A percentile compares a stretch with the other conserved stretches of the same genome.
phyloP scores from a whole-genome alignment of 2,329 filamentous ascomycete species.

The Didymellaceae sp. region DNA sequence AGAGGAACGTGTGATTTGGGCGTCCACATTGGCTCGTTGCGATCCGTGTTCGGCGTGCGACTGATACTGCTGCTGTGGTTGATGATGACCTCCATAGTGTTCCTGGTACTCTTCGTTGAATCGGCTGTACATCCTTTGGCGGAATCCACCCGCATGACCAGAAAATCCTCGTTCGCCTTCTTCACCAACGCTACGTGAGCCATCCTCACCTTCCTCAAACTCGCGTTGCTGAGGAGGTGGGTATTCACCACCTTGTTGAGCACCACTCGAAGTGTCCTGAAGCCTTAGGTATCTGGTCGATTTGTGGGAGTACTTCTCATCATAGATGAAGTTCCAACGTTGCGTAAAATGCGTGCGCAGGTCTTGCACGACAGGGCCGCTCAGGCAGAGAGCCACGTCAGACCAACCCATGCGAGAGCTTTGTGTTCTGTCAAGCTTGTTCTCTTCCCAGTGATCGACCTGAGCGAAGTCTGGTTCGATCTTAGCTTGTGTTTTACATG shows the following conservation, averaged over 20 bases:
- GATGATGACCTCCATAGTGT: slow-evolving; percentile 29
- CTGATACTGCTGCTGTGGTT: slow-evolving; percentile 24
- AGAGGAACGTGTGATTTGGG: slow-evolving; percentile 49
- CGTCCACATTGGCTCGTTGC: slow-evolving; percentile 39
- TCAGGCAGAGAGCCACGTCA: slow-evolving; percentile 79
- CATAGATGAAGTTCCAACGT: slow-evolving; percentile 90
- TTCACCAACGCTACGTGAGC: slow-evolving; percentile 41
- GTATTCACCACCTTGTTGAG: slow-evolving; percentile 50
- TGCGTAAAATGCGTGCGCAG: slow-evolving; percentile 80
- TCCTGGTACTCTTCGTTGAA: slow-evolving; percentile 35
- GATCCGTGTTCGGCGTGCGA: slow-evolving; percentile 42
- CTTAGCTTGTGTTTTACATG: slow-evolving; percentile 16
- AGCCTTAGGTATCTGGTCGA: slow-evolving; percentile 56
- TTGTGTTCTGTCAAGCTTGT: slow-evolving; percentile 81
- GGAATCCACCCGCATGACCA: slow-evolving; percentile 35
- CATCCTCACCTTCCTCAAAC: slow-evolving; percentile 44
- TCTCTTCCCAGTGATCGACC: slow-evolving; percentile 79
- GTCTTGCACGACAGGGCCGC: slow-evolving; percentile 76
- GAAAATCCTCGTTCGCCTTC: slow-evolving; percentile 45
- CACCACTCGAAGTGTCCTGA: slow-evolving; percentile 35
- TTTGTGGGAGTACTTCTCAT: slow-evolving; percentile 75
- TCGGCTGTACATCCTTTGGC: slow-evolving; percentile 38
- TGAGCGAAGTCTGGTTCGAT: slow-evolving; percentile 68
- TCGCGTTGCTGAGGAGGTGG: slow-evolving; percentile 49
- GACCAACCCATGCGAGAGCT: slow-evolving; percentile 93